Evolutionary conservation across 306 rosid species (phyloP), one percentile per base, ranked within the genome.

Genomic region (Sicyos edulis): DNA sequence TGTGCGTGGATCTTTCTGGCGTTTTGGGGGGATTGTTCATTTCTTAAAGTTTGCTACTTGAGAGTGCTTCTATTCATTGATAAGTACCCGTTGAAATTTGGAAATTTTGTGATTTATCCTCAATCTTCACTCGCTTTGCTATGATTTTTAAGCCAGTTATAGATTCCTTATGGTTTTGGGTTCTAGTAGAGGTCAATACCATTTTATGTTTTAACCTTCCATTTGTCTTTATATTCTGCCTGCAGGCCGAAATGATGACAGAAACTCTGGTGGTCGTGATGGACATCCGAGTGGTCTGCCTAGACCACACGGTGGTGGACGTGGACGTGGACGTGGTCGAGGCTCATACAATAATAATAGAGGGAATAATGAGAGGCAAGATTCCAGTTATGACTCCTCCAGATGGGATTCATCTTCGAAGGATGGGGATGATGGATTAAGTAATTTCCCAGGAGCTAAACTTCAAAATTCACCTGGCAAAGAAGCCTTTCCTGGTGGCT

Each of bases 401-500:
- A 78, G 82, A 73, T 88, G 95, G 97, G 87, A 88, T 81, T 82
- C 92, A n/a, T 84, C 37, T 71, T 22, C 82, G 53, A 88, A 85
- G 82, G 98, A 84, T 59, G 82, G 85, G 29, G 87, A 84, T 78
- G 93, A 83, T 73, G 84, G 86, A 81, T 86, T 86, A 77, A 85
- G 86, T 64, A 87, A 73, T 62, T 85, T 85, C 71, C 88, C 91
- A 11, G 97, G 96, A 20, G 96, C 96, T 6, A 87, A 88, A 82
- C 83, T 82, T 77, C 91, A 85, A 81, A 90, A 86, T 69, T 88
- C 96, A 54, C 96, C 96, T 11, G 96, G 95, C 75, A 90, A 83
- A 78, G 96, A 90, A 79, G 95, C 96, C 71, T 90, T 90, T 42
- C 96, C 96, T 7, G 96, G 97, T 74, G 87, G 89, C 52, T 88